A percentile compares a stretch with the other conserved stretches of the same genome.
phyloP scores from a whole-genome alignment of 2,329 filamentous ascomycete genomes.

The Pseudogymnoascus sp. region DNA sequence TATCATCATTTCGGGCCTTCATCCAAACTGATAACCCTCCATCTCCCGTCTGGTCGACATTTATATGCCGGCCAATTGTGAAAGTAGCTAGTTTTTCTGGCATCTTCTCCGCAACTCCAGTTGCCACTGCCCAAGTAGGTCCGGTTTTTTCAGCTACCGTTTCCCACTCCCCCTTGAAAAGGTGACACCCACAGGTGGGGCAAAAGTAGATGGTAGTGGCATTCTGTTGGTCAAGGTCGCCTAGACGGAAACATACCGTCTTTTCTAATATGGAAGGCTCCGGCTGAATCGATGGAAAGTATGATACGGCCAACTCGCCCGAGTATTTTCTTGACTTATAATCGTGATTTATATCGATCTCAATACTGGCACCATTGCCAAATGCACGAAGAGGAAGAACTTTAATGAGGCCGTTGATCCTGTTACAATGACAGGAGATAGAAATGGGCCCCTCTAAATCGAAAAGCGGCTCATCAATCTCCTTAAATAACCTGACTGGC shows the following conservation, averaged over 20 bases:
- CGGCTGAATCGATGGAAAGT: background rate
- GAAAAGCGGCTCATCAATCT: background rate
- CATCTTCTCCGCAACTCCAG: background rate
- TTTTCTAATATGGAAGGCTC: background rate
- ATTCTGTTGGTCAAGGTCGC: background rate
- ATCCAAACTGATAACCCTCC: slow-evolving; percentile 47
- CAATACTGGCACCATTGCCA: background rate
- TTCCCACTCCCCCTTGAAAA: background rate
- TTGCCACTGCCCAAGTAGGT: background rate
- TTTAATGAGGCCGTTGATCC: background rate
- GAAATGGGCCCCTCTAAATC: background rate
- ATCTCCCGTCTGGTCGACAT: slow-evolving; percentile 44
- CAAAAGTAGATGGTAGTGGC: background rate
- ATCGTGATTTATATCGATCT: background rate
- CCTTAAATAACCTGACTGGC: background rate
- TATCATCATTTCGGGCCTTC: slow-evolving; percentile 31
- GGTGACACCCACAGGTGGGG: background rate
- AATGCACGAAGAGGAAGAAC: background rate
- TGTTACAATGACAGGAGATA: background rate
- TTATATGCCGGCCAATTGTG: background rate
- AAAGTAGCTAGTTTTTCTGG: background rate
- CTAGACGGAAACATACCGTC: background rate
- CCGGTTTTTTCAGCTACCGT: background rate
- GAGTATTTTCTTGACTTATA: background rate
- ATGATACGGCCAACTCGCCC: background rate